phyloP scores from a whole-genome alignment of 2,329 filamentous ascomycete species.

The Graphilbum sp. region DNA sequence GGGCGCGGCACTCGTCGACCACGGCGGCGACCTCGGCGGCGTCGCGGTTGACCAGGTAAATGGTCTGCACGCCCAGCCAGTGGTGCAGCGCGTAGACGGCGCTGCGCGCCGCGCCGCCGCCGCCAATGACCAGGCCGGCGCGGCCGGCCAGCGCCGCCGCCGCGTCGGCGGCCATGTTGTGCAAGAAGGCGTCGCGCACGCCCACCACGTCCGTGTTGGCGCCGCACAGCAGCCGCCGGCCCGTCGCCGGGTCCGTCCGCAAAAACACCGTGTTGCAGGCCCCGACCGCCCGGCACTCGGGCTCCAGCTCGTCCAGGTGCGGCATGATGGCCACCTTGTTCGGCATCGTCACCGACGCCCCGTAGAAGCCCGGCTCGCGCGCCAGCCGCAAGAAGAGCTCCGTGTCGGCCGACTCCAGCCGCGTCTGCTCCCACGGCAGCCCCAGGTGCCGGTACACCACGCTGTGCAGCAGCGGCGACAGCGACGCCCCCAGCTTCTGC shows the following conservation, averaged over 20 bases:
- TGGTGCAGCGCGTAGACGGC: slow-evolving; percentile 60
- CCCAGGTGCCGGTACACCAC: slow-evolving; percentile 34
- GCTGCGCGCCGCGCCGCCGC: slow-evolving; percentile 61
- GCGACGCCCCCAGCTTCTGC: slow-evolving; percentile 35
- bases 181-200: slow-evolving; percentile 54
- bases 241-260: slow-evolving; percentile 23
- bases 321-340: slow-evolving; percentile 65
- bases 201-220: slow-evolving; percentile 73
- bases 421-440: slow-evolving; percentile 33
- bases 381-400: slow-evolving; percentile 32
- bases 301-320: slow-evolving; percentile 56
- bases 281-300: slow-evolving; percentile 56
- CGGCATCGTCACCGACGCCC: slow-evolving; percentile 63
- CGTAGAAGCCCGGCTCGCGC: slow-evolving; percentile 43
- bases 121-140: slow-evolving; percentile 59
- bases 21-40: slow-evolving; percentile 48
- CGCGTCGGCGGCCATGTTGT: slow-evolving; percentile 26
- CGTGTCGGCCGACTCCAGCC: slow-evolving; percentile 36
- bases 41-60: slow-evolving; percentile 69
- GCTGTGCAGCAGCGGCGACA: slow-evolving; percentile 37
- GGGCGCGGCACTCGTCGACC: slow-evolving; percentile 41
- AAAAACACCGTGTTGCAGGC: slow-evolving; percentile 70
- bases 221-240: slow-evolving; percentile 42
- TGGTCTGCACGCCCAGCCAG: slow-evolving; percentile 48
- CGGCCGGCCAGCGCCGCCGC: slow-evolving; percentile 29